Base-by-base conservation (phyloP, 257 asterid genomes). In the Linderniella brevidens region DNA sequence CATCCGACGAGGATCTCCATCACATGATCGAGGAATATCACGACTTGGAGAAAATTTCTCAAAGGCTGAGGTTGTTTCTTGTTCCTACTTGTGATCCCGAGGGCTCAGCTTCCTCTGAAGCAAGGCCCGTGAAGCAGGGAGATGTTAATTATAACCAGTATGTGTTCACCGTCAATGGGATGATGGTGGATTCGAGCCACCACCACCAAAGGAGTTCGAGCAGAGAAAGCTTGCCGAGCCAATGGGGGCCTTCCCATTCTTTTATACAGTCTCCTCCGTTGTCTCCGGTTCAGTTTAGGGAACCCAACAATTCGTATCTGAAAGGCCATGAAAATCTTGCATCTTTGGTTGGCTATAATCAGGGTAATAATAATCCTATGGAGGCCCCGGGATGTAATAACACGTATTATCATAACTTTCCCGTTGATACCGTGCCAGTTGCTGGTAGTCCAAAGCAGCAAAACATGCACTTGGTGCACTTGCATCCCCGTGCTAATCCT, bases 11-110 rank as follows among this genome's bases (percentile, higher is more conserved):
- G 68, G 98, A 88, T 71, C 92, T 88, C 53, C 86, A 71, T 48
- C 86, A 78, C 57, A 74, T 88, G 98, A 76, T 79, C 11, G 98
- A 88, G 50, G 98, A 88, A 48, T 84, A 74, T 54, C 76, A 76
- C 40, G 94, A 84, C 46, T 57, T 76, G 54, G 88, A 75, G 54
- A 76, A 67, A 64, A 58, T 50, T 54, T 80, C 87, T 10, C 85
- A 77, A 57, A 70, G 90, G 55, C 55, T 84, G n/a, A 68, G 93
- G 48, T 50, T 84, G 15, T 88, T 88, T 68, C 88, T 88, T 18
- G 68, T 78, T 56, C 50, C 85, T 37, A 59, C 58, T 17, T 53
- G 51, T 60, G 96, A 88, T 52, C n/a, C 18, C 5, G 96, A 84
- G 41, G 57, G 73, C 25, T 68, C 75, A 8, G 57, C 75, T 61